A percentile compares a stretch with the other conserved stretches of the same genome.
These are phyloP conservation scores for Butyriboletus loyo DNA, from an alignment of 768 basidiomycete species.

Conservation along the genomic window DNA sequence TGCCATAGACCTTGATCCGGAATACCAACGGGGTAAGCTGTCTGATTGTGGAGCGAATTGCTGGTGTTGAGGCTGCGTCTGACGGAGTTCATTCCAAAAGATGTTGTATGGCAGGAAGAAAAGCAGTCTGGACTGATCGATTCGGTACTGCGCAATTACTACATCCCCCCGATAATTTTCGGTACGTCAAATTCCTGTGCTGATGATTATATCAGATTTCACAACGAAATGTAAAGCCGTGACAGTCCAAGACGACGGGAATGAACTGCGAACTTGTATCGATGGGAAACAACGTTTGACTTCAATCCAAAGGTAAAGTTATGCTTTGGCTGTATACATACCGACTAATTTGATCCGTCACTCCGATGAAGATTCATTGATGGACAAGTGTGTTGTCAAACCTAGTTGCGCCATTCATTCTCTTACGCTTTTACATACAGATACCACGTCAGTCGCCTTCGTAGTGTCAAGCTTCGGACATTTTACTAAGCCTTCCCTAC, in stretches of 20 bases:
- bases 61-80: background rate
- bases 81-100: conserved; percentile 31
- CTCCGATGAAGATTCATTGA: conserved; percentile 45
- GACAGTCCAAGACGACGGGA: conserved; percentile 36
- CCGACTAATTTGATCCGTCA: background rate
- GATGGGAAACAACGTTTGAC: conserved; percentile 76
- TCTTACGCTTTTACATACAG: conserved; percentile 25
- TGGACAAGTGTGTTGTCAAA: conserved; percentile 45
- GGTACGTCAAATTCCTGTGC: conserved; percentile 35
- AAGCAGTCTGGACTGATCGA: conserved; percentile 65
- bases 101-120: conserved; percentile 59
- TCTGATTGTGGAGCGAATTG: background rate
- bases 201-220: conserved; percentile 1
- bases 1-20: conserved; percentile 55
- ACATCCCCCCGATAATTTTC: conserved; percentile 67
- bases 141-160: conserved; percentile 60
- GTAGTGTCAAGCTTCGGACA: background rate
- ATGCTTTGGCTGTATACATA: background rate
- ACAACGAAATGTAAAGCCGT: conserved; percentile 33
- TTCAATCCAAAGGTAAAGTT: conserved; percentile 52
- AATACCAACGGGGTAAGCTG: conserved; percentile 58
- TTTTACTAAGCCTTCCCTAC: conserved; percentile 4
- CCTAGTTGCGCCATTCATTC: background rate
- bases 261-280: conserved; percentile 52
- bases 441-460: conserved; percentile 39